phyloP scores from a whole-genome alignment of 225 moss, liverwort and hornwort species.

The Pleurozium schreberi region DNA sequence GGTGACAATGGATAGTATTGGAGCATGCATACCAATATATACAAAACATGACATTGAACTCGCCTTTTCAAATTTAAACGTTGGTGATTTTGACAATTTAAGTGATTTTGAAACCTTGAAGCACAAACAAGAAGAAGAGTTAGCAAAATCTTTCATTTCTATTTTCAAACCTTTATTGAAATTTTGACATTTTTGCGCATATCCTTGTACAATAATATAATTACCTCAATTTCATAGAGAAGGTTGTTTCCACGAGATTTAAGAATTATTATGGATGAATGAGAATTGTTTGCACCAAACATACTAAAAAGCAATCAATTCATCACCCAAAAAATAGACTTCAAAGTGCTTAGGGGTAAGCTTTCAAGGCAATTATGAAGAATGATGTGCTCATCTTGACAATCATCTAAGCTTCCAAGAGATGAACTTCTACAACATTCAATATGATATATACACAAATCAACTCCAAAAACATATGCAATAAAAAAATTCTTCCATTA shows the following conservation, averaged over 20 bases:
- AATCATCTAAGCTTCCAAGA: neutral
- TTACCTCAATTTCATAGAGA: neutral
- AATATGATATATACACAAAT: neutral
- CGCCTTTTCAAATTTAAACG: neutral
- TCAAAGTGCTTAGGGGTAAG: rapidly evolving
- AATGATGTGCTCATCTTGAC: neutral
- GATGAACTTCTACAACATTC: neutral
- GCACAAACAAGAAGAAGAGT: neutral
- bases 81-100: neutral
- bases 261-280: neutral
- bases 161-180: no score
- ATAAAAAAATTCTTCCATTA: neutral
- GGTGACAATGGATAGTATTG: neutral
- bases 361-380: neutral
- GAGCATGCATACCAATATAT: neutral
- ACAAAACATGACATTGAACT: neutral
- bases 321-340: neutral
- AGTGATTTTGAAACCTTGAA: neutral
- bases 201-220: neutral
- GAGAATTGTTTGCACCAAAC: neutral
- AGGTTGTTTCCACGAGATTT: neutral
- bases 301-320: neutral
- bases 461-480: neutral
- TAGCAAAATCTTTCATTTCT: neutral
- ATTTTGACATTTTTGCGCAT: neutral